These are phyloP conservation scores for Cenchrus fungigraminus DNA, from an alignment of 176 grass and related monocot genomes.

Conservation along the genomic window DNA sequence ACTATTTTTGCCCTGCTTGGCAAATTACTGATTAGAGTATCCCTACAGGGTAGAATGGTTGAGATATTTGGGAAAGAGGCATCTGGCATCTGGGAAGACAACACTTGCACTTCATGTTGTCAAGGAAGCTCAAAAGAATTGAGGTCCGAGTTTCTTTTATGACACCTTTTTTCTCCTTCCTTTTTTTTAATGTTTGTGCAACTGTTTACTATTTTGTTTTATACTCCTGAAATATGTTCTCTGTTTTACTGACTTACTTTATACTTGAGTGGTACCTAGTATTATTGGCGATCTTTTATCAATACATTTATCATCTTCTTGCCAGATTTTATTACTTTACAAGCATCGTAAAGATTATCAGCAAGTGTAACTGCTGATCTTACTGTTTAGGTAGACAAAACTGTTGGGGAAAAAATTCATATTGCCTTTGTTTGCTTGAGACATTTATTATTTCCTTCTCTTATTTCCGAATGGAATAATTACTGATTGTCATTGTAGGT, in stretches of 20 bases:
- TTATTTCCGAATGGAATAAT: neutral
- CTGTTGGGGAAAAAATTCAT: neutral
- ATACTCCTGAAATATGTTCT: conserved; percentile 1
- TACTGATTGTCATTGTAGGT: conserved; percentile 54
- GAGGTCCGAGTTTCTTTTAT: conserved; percentile 60
- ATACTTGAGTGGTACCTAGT: neutral
- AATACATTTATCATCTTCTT: neutral
- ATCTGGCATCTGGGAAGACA: conserved; percentile 73
- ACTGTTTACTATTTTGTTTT: conserved; percentile 20
- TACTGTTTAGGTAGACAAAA: neutral
- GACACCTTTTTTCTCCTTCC: neutral
- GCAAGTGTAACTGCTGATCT: neutral
- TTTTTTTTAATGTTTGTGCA: neutral
- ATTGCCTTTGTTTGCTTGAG: neutral
- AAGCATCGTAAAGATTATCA: conserved; percentile 1
- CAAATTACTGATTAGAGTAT: conserved; percentile 24
- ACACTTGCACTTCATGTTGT: conserved; percentile 94
- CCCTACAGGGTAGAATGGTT: conserved; percentile 92
- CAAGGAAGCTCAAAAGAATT: conserved; percentile 91
- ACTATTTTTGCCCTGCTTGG: conserved; percentile 24
- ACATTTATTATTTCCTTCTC: neutral
- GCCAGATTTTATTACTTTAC: neutral
- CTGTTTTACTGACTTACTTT: neutral
- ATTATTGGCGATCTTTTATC: conserved; percentile 4
- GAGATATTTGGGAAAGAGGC: conserved; percentile 94